Percentiles rank a stretch among this genome's conserved stretches.
Conservation (phyloP, 805 yeast species). For the Vanderwaltozyma polyspora region DNA sequence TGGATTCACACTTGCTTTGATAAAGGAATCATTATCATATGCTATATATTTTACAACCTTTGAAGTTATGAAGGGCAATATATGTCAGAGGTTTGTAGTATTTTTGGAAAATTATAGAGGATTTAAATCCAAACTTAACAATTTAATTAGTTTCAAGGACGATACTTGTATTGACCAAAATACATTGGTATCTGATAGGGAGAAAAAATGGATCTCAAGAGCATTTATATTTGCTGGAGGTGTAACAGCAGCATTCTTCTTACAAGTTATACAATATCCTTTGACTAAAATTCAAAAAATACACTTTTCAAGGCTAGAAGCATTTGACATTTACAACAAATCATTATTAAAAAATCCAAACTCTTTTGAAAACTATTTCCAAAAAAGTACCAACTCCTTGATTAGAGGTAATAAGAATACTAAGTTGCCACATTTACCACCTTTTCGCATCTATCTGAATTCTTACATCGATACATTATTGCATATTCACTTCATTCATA, state of each 20-base stretch:
- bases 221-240: constrained; percentile 61
- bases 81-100: constrained; percentile 37
- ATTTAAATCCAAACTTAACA: constrained; percentile 26
- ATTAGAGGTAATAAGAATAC: neutral
- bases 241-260: constrained; percentile 68
- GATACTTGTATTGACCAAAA: neutral
- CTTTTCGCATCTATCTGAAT: constrained; percentile 41
- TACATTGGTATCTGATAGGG: constrained; percentile 3
- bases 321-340: constrained; percentile 19
- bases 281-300: constrained; percentile 67
- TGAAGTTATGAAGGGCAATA: constrained; percentile 65
- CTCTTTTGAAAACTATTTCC: neutral
- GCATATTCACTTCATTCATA: constrained; percentile 44
- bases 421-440: constrained; percentile 2
- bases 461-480: constrained; percentile 68
- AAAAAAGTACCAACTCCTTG: no score
- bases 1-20: constrained; percentile 66
- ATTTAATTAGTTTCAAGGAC: neutral
- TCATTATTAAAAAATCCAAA: neutral
- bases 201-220: constrained; percentile 19
- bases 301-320: constrained; percentile 69
- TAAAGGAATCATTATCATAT: constrained; percentile 75
- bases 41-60: constrained; percentile 75
- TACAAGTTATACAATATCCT: constrained; percentile 77
- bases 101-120: constrained; percentile 34